Base-by-base conservation (phyloP, 306 rosid species). In the Heteromeles arbutifolia region DNA sequence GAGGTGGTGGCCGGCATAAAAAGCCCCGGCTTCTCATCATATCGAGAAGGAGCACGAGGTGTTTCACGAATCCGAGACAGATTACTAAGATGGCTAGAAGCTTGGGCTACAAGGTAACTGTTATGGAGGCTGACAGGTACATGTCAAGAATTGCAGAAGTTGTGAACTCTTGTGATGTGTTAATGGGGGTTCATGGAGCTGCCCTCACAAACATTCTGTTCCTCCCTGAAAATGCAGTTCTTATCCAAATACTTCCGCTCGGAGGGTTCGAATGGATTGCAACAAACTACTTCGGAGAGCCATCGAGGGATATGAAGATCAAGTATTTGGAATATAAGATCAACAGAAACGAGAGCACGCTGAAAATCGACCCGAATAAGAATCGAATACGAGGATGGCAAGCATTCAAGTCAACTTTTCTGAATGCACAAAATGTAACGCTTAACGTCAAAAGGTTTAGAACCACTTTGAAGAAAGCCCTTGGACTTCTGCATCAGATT, bases 151-250 rank as follows among this genome's bases (percentile, higher is more conserved):
- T 90, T 65, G 87, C 97, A 37, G 52, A 88, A 31, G 52, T 68
- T 28, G 93, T 90, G 85, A 94, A 91, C 58, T 90, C 95, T 14
- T 94, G 97, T 82, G 98, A 94, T 77, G 95, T 91, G 53, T 39
- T 94, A 28, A 71, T 94, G 96, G 97, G 98, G 66, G 93, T 94
- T 81, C 95, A 94, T 71, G 98, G 98, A 12, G 98, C 98, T 70
- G 97, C 97, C 48, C 92, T 94, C 45, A 84, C 98, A 2, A 94
- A 94, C 93, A 85, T 91, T 6, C 79, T 91, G 66, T 94, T 94
- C 75, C 93, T 94, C 39, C 98, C 98, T 2, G 83, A 85, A 72
- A 90, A 88, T 80, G 96, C 97, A 58, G 69, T 87, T 41, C 72
- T 90, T 21, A 86, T 94, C 68, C 97, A 94, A 82, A 73, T 94